Evolutionary conservation across 1,284 basidiomycete genomes (phyloP), one percentile per base, ranked within the genome.

Genomic region (Sphagnurus paluster): DNA sequence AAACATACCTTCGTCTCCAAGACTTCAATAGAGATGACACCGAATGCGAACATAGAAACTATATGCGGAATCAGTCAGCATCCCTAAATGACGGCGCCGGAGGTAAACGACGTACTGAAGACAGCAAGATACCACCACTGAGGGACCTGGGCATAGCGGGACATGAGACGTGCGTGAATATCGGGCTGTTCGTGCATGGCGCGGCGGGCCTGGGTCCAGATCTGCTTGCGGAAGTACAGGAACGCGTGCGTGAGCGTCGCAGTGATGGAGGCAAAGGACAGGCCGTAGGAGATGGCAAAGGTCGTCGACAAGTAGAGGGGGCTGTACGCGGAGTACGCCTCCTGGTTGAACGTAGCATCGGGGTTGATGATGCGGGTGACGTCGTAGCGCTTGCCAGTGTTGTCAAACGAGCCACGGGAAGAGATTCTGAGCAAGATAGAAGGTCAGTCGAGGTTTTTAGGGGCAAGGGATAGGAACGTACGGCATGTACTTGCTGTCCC

Each of bases 111-210:
- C 69, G 48, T 45, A 73, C 70, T 30, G 57, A 78, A 79, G 33
- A 77, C 73, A 51, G 77, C 74, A 0, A 76, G 69, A 55, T 77
- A 78, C 73, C 82, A 88, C 85, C 86, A 90, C 52, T 87, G 77
- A 0, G 88, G 87, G 0, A 90, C 86, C 61, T 85, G 81, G 2
- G 68, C 72, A 65, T 96, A 96, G 46, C 75, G 75, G 9, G 81
- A 66, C 91, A 95, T 94, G 23, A 94, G 71, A n/a, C 80, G 73
- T 14, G 82, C 81, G 64, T 96, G 93, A 42, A 96, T 84, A 68
- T 96, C 93, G 6, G 90, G 87, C 55, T 89, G 83, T 58, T 92
- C 89, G 39, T 76, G 61, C 58, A 86, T 73, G 9, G 82, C 76
- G 25, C 79, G 74, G 20, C 89, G 70, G 0, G 83, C 74, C 51